Evolutionary conservation across 768 basidiomycete species (phyloP).

Genomic region (Mycena polygramma): DNA sequence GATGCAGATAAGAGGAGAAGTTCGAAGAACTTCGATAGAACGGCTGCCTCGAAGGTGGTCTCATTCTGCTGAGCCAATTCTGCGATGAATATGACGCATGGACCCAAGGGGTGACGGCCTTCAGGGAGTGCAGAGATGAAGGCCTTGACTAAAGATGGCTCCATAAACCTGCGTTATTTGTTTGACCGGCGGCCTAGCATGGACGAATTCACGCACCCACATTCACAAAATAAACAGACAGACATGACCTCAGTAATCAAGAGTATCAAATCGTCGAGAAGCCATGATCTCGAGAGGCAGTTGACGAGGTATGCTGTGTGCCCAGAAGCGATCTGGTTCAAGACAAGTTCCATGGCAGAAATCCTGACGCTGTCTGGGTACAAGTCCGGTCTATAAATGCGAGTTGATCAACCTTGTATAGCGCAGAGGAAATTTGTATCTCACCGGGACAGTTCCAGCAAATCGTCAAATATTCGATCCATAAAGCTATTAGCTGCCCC

Average conservation of each 20-base stretch:
- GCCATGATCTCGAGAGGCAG: slow-evolving; percentile 21
- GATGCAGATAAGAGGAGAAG: slow-evolving; percentile 23
- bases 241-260: slow-evolving; percentile 22
- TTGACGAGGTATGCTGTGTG: slow-evolving; percentile 30
- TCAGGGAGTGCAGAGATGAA: slow-evolving; percentile 16
- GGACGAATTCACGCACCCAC: slow-evolving; percentile 13
- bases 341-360: slow-evolving; percentile 38
- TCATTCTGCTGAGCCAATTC: slow-evolving; percentile 18
- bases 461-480: slow-evolving; percentile 42
- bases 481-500: slow-evolving; percentile 29
- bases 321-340: slow-evolving; percentile 36
- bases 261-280: slow-evolving; percentile 26
- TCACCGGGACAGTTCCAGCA: slow-evolving; percentile 46
- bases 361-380: slow-evolving; percentile 37
- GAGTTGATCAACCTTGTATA: not conserved
- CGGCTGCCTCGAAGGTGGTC: slow-evolving; percentile 23
- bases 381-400: slow-evolving; percentile 33
- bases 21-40: slow-evolving; percentile 25
- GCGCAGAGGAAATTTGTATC: not conserved
- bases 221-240: slow-evolving; percentile 12
- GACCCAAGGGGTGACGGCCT: not conserved
- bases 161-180: slow-evolving; percentile 11
- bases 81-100: slow-evolving; percentile 22
- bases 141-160: slow-evolving; percentile 11
- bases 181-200: not conserved